Evolutionary conservation across 371 early-diverging fungal genomes (phyloP).

Genomic region (Batrachochytrium dendrobatidis): DNA sequence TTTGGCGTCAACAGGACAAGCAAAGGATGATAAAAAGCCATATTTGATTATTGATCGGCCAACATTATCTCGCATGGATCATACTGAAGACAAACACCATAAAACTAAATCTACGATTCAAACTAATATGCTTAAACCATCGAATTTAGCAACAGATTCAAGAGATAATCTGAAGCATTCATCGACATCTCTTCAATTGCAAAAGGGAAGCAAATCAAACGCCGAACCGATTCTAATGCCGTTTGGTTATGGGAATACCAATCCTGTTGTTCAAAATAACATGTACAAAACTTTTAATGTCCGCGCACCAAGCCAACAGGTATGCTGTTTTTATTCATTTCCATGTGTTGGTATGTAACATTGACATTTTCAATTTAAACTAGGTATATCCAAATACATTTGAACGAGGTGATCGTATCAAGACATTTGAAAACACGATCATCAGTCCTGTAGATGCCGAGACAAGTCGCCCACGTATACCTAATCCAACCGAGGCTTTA

Average conservation of each 20-base stretch:
- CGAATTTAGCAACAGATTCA: too few species aligned
- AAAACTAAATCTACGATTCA: too few species aligned
- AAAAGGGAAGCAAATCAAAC: too few species aligned
- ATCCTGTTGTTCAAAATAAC: slow-evolving; percentile 5
- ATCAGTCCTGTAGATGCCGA: not conserved
- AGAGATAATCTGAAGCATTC: too few species aligned
- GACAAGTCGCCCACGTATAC: not conserved
- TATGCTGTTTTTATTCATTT: not conserved
- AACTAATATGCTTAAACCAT: too few species aligned
- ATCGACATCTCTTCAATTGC: too few species aligned
- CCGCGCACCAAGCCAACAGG: slow-evolving; percentile 9
- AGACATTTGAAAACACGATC: not conserved
- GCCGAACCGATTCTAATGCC: too few species aligned
- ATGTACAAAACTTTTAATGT: slow-evolving; percentile 11
- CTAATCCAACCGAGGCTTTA: slow-evolving; percentile 7
- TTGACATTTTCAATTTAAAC: not conserved
- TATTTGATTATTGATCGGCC: too few species aligned
- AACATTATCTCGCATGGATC: too few species aligned
- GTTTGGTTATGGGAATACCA: slow-evolving; percentile 10
- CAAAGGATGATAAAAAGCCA: too few species aligned
- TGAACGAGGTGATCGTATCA: not conserved
- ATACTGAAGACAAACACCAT: too few species aligned
- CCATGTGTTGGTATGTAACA: not conserved
- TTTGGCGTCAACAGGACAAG: too few species aligned
- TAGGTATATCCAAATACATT: slow-evolving; percentile 1